Conservation (phyloP, 345 rosid species). For the Combretum micranthum region DNA sequence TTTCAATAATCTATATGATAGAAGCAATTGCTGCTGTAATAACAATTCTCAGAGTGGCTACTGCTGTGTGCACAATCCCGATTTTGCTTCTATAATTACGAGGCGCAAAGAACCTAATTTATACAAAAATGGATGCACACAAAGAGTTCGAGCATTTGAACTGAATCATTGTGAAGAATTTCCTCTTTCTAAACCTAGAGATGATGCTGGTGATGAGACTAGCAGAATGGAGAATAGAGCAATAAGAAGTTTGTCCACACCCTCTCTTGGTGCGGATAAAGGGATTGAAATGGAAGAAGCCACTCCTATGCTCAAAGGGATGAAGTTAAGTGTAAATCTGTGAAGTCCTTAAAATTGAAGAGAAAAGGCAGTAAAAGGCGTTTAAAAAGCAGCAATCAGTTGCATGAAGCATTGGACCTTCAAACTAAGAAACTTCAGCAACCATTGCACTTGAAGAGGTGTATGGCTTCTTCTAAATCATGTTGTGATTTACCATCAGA, state of each 20-base stretch:
- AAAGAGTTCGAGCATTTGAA: constrained; percentile 51
- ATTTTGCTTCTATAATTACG: constrained; percentile 61
- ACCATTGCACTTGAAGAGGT: not conserved
- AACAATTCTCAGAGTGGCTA: constrained; percentile 28
- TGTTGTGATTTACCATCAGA: not conserved
- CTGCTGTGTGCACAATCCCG: constrained; percentile 40
- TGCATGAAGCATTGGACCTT: constrained; percentile 6
- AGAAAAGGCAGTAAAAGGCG: constrained; percentile 37
- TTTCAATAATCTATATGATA: constrained; percentile 19
- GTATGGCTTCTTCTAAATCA: not conserved
- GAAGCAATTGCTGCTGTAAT: constrained; percentile 24
- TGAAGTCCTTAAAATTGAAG: constrained; percentile 21
- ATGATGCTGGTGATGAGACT: constrained; percentile 16
- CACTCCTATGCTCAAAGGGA: constrained; percentile 16
- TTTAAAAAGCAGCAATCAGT: constrained; percentile 11
- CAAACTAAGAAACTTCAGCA: not conserved
- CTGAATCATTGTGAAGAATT: constrained; percentile 27
- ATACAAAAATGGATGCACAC: constrained; percentile 43
- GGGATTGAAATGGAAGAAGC: constrained; percentile 17
- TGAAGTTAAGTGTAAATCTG: constrained; percentile 12
- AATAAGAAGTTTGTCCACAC: constrained; percentile 7
- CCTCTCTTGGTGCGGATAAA: constrained; percentile 9
- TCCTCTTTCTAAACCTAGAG: constrained; percentile 26
- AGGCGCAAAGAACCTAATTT: constrained; percentile 55
- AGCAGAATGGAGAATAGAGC: constrained; percentile 17